phyloP scores from a whole-genome alignment of 2,329 filamentous ascomycete genomes.

The Raffaelea ambrosiae region DNA sequence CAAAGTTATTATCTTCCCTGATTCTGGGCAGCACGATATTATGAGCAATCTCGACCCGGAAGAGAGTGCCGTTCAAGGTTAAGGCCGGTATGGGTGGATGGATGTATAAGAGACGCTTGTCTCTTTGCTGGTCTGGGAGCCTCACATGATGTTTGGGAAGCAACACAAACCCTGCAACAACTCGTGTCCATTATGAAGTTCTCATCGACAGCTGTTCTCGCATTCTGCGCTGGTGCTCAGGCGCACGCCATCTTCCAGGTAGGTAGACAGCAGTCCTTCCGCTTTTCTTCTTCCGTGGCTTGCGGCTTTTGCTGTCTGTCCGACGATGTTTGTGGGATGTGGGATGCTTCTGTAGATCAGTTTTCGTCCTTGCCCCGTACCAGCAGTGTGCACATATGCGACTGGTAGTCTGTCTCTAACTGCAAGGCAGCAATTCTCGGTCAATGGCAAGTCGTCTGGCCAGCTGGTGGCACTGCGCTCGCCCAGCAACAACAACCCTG shows the following conservation, averaged over 20 bases:
- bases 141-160: no score
- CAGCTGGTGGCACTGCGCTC: conserved; percentile 36
- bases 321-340: no score
- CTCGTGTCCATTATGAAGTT: conserved; percentile 26
- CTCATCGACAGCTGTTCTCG: conserved; percentile 23
- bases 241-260: conserved; percentile 36
- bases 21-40: no score
- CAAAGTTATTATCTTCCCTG: no score
- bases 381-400: no score
- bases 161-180: not conserved
- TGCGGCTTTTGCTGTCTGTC: no score
- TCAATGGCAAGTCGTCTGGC: conserved; percentile 35
- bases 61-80: no score
- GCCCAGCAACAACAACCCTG: conserved; percentile 43
- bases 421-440: conserved; percentile 32
- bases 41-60: no score
- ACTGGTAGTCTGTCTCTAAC: not conserved
- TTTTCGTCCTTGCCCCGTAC: no score
- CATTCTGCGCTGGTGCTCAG: conserved; percentile 26
- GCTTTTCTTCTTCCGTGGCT: not conserved
- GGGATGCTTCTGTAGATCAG: no score
- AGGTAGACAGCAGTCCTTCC: conserved; percentile 2
- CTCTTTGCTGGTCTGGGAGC: no score
- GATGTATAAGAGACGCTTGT: not conserved
- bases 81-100: no score